Evolutionary conservation across 768 basidiomycete genomes (phyloP), one percentile per base, ranked within the genome.

Genomic region (Podaxis sp.): DNA sequence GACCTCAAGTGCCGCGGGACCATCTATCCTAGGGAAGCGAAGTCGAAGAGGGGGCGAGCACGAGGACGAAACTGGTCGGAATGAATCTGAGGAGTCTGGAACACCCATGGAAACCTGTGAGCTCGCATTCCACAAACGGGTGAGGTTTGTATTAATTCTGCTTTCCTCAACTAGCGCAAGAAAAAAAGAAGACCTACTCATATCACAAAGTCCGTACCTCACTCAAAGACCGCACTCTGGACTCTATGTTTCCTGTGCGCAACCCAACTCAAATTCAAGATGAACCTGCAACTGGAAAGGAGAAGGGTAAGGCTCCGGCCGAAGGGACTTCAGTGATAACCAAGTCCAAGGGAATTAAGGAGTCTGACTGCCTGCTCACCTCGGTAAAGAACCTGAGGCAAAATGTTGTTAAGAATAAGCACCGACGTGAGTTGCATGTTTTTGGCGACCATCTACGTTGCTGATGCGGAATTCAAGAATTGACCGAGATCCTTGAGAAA

Each of bases 191-290:
- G 68, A 69, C 79, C 0, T 79, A 83, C 57, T 88, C 95, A 2
- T 89, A 98, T 25, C 86, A 95, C 71, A 96, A 97, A 81, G 91
- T 98, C 55, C 86, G 96, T 59, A 95, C 93, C 2, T 96, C 94
- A 9, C 74, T 88, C 7, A 79, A 88, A 47, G 91, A 95, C 61
- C 85, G 95, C 37, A 98, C 95, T 0, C 81, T 99, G 14, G 96
- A 98, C 68, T 94, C 94, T 0, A 97, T 98, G 93, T 90, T 98
- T 62, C 88, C 89, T 1, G 78, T 90, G 9, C 67, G 74, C 23
- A 84, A 87, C 62, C 82, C 86, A 2, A 76, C 79, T 5, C 82
- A 78, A 50, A 53, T 62, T 21, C 62, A 37, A 44, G 53, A 40
- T 48, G 53, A 57, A 21, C 61, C 2, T 9, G 57, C 42, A 23